A percentile compares a stretch with the other conserved stretches of the same genome.
Conservation (phyloP, 2,329 filamentous ascomycete species). For the Ophioceras dolichostomum region DNA sequence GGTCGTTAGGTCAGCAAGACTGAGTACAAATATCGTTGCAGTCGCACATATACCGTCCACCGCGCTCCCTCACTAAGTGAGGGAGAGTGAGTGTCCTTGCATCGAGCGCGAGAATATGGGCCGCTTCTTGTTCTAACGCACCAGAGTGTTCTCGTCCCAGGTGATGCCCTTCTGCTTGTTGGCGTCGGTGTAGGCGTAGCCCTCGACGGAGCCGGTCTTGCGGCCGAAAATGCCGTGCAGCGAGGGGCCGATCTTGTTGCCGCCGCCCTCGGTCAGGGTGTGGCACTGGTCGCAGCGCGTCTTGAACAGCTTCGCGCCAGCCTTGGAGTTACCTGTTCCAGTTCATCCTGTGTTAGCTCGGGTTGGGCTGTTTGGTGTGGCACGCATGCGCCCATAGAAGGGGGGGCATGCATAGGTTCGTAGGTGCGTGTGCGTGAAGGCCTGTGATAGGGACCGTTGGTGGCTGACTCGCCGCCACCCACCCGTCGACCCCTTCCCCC, state of each 20-base stretch:
- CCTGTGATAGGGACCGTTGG: too few species aligned
- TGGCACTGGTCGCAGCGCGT: slow-evolving; percentile 98
- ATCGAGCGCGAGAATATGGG: slow-evolving; percentile 5
- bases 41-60: too few species aligned
- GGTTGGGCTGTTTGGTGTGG: too few species aligned
- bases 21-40: slow-evolving; percentile 7
- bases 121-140: too few species aligned
- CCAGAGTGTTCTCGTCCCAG: slow-evolving; percentile 79
- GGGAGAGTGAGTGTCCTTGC: background rate
- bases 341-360: too few species aligned
- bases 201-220: slow-evolving; percentile 81
- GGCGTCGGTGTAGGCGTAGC: slow-evolving; percentile 97
- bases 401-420: too few species aligned
- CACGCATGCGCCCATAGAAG: too few species aligned
- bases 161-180: slow-evolving; percentile 94
- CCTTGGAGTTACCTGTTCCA: slow-evolving; percentile 83
- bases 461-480: too few species aligned
- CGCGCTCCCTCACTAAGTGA: too few species aligned
- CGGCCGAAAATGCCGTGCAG: slow-evolving; percentile 97
- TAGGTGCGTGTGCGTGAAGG: too few species aligned
- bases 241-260: slow-evolving; percentile 97
- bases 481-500: too few species aligned
- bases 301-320: slow-evolving; percentile 99
- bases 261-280: slow-evolving; percentile 78
- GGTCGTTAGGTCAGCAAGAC: too few species aligned